Conservation (phyloP, 768 basidiomycete species). For the Trametes cinnabarina region DNA sequence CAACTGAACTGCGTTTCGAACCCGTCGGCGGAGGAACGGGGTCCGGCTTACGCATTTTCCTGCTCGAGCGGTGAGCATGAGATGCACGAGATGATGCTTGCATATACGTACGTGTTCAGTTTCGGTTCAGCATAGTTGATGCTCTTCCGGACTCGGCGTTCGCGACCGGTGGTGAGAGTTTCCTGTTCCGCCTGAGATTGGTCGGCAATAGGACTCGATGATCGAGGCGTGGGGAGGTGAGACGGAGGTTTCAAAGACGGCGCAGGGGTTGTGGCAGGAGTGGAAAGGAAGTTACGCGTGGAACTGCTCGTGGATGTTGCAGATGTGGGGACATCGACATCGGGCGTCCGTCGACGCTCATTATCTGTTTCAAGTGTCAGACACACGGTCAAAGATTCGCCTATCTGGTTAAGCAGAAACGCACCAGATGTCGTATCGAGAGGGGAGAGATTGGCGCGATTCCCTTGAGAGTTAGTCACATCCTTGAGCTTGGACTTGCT, state of each 20-base stretch:
- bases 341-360: conserved; percentile 37
- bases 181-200: conserved; percentile 35
- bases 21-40: conserved; percentile 36
- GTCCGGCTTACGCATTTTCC: conserved; percentile 90
- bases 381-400: not conserved
- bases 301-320: conserved; percentile 35
- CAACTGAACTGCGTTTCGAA: conserved; percentile 28
- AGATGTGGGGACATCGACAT: conserved; percentile 33
- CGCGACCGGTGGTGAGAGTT: conserved; percentile 36
- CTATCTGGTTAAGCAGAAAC: conserved; percentile 6
- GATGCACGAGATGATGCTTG: not conserved
- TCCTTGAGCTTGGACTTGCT: conserved; percentile 58
- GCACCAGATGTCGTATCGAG: conserved; percentile 40
- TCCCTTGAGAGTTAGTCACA: conserved; percentile 56
- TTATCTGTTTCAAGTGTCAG: conserved; percentile 31
- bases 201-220: conserved; percentile 44
- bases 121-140: conserved; percentile 88
- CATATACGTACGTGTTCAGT: conserved; percentile 69
- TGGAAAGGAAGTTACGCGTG: conserved; percentile 41
- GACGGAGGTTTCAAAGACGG: conserved; percentile 31
- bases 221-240: conserved; percentile 49
- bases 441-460: conserved; percentile 34
- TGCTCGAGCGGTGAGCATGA: conserved; percentile 28
- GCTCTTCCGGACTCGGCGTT: conserved; percentile 70
- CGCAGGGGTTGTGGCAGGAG: conserved; percentile 43